These are phyloP conservation scores for Aphanomyces euteiches DNA, from an alignment of 352 stramenopile genomes.

Conservation along the genomic window DNA sequence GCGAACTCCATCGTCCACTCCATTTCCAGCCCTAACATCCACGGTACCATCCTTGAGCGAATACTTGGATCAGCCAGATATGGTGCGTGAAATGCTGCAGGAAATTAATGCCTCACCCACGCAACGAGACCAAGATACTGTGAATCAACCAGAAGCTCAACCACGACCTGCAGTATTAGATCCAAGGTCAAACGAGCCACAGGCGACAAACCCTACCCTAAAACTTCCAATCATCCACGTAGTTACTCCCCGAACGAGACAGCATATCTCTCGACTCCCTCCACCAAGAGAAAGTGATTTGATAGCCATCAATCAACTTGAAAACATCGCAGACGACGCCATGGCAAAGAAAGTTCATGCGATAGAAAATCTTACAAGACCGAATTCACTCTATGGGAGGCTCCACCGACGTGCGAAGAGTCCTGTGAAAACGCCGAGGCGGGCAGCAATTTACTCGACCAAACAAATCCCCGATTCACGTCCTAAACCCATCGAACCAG, in stretches of 20 bases:
- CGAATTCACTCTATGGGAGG: slow-evolving; percentile 10
- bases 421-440: not conserved
- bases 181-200: not conserved
- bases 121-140: too few relatives aligned
- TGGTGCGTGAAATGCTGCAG: slow-evolving; percentile 13
- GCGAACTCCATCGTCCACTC: not conserved
- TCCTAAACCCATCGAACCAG: not conserved
- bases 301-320: slow-evolving; percentile 21
- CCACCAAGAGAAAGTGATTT: not conserved
- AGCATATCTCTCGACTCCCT: slow-evolving; percentile 10
- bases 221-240: slow-evolving; percentile 7
- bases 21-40: slow-evolving; percentile 2
- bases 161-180: not conserved
- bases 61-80: slow-evolving; percentile 20
- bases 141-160: not conserved
- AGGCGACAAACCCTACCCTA: not conserved
- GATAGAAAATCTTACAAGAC: not conserved
- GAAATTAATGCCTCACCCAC: not conserved
- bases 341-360: not conserved
- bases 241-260: slow-evolving; percentile 9
- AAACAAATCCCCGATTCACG: not conserved
- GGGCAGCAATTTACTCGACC: not conserved
- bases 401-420: not conserved
- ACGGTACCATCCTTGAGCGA: not conserved
- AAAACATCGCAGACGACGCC: slow-evolving; percentile 13